These are phyloP conservation scores for Daldinia eschscholtzii DNA, from an alignment of 2,329 filamentous ascomycete genomes.

Conservation along the genomic window DNA sequence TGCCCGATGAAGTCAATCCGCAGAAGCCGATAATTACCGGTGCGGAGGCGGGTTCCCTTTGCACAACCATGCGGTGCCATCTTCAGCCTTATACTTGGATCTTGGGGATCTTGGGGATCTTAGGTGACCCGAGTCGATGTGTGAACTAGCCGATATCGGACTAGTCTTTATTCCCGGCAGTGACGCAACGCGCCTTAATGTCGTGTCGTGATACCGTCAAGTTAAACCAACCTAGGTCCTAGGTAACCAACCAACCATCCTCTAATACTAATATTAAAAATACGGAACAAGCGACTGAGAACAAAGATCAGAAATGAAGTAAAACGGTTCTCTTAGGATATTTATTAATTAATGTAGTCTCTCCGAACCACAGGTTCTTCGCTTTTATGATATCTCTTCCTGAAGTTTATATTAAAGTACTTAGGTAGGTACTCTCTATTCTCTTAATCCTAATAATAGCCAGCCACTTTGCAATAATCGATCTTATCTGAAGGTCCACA, in stretches of 20 bases:
- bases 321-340: too few species aligned
- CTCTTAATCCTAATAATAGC: background rate
- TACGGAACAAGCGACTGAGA: too few species aligned
- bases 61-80: background rate
- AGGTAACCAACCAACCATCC: too few species aligned
- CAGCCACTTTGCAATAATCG: background rate
- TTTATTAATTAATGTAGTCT: too few species aligned
- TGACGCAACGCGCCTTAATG: background rate
- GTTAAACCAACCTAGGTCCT: too few species aligned
- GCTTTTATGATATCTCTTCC: too few species aligned
- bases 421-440: too few species aligned
- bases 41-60: constrained; percentile 22
- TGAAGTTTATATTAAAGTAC: too few species aligned
- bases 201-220: too few species aligned
- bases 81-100: background rate
- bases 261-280: too few species aligned
- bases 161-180: background rate
- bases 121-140: background rate
- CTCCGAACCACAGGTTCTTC: too few species aligned
- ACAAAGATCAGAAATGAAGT: too few species aligned
- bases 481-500: background rate
- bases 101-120: background rate
- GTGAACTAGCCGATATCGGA: constrained; percentile 32
- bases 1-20: constrained; percentile 20
- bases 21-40: constrained; percentile 25